A percentile compares a stretch with the other conserved stretches of the same genome.
phyloP scores from a whole-genome alignment of 176 grass and related monocot species.

The Luzula sylvatica region DNA sequence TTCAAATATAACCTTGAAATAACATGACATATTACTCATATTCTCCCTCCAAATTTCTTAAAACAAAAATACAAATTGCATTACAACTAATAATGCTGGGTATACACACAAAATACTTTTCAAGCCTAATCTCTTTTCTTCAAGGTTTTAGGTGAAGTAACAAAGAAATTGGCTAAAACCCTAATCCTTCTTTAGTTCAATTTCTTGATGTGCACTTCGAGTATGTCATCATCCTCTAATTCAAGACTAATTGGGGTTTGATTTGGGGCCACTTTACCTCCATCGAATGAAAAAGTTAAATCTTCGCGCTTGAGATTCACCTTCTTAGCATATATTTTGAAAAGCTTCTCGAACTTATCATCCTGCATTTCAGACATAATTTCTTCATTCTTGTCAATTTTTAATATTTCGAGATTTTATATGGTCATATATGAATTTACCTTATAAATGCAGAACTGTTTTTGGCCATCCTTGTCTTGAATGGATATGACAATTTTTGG shows the following conservation, averaged over 20 bases:
- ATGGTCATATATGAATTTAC: constrained; percentile 21
- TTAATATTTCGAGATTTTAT: background rate
- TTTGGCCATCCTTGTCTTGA: constrained; percentile 55
- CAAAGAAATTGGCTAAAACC: background rate
- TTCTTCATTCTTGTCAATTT: too few species aligned
- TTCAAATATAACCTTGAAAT: too few species aligned
- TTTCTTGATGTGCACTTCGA: constrained; percentile 54
- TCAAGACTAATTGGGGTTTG: constrained; percentile 56
- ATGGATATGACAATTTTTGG: constrained; percentile 61
- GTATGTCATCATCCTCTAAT: constrained; percentile 69
- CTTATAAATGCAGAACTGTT: constrained; percentile 57
- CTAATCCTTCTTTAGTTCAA: constrained; percentile 13
- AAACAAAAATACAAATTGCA: too few species aligned
- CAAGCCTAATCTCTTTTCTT: too few species aligned
- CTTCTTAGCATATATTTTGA: constrained; percentile 70
- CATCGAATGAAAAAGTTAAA: constrained; percentile 64
- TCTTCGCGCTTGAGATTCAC: constrained; percentile 28
- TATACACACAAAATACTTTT: too few species aligned
- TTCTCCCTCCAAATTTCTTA: too few species aligned
- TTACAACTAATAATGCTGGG: too few species aligned
- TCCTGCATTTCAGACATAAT: constrained; percentile 40
- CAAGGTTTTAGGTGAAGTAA: too few species aligned
- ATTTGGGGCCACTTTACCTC: constrained; percentile 40
- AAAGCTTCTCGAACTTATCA: constrained; percentile 73
- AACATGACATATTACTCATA: too few species aligned